Evolutionary conservation across 768 basidiomycete genomes (phyloP).

Genomic region (Suillus plorans): DNA sequence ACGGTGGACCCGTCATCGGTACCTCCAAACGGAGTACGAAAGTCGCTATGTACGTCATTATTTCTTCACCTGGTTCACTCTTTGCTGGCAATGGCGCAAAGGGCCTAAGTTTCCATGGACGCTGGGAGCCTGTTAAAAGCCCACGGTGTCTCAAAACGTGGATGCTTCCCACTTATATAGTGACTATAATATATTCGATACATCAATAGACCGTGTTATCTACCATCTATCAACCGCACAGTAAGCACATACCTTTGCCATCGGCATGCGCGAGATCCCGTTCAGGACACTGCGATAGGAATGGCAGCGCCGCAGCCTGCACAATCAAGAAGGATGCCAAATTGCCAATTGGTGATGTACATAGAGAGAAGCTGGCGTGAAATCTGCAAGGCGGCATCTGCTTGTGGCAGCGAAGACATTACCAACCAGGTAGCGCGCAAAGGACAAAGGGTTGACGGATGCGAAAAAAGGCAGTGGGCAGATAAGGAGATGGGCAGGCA

Average conservation of each 20-base stretch:
- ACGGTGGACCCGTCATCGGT: not conserved
- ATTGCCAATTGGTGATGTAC: not conserved
- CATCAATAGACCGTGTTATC: not conserved
- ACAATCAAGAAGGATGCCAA: not conserved
- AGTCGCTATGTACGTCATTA: too few relatives aligned
- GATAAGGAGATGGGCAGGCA: too few relatives aligned
- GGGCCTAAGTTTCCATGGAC: not conserved
- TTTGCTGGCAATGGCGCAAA: not conserved
- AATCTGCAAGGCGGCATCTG: not conserved
- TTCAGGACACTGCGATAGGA: not conserved
- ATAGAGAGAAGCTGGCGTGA: not conserved
- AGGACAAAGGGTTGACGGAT: too few relatives aligned
- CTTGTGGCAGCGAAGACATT: too few relatives aligned
- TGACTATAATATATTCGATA: not conserved
- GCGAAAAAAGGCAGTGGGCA: not conserved
- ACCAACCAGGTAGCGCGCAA: too few relatives aligned
- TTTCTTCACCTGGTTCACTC: not conserved
- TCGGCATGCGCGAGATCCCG: not conserved
- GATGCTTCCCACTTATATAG: not conserved
- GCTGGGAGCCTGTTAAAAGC: not conserved
- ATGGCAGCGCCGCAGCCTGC: not conserved
- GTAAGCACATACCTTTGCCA: not conserved
- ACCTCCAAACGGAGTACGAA: not conserved
- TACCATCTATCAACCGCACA: not conserved
- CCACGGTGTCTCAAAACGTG: not conserved